Evolutionary conservation across 2,329 filamentous ascomycete species (phyloP).

Genomic region (Botrytis sinoallii): DNA sequence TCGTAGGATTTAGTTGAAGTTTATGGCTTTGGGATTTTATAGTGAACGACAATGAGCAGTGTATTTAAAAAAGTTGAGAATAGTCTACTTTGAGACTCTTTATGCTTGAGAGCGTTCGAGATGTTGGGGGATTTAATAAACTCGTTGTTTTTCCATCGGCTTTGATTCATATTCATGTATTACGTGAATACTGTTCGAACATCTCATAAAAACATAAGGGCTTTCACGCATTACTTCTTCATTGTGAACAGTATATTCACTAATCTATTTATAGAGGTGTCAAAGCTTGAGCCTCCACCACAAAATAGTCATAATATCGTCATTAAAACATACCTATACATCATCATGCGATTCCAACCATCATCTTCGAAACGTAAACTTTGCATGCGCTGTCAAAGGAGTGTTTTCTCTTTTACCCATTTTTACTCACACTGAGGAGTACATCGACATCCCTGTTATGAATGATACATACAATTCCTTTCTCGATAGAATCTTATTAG

Average conservation of each 20-base stretch:
- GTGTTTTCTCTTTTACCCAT: not conserved
- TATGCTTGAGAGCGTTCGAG: not conserved
- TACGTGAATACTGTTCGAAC: not conserved
- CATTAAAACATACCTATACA: not conserved
- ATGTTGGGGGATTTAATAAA: not conserved
- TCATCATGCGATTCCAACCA: not conserved
- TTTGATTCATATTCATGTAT: not conserved
- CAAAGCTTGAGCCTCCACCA: no score
- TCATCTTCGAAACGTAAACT: no score
- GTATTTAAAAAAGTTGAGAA: not conserved
- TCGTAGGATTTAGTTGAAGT: not conserved
- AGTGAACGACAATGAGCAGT: not conserved
- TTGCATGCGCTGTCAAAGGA: no score
- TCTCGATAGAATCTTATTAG: not conserved
- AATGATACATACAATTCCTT: not conserved
- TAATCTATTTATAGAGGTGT: not conserved
- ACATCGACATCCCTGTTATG: rapidly evolving
- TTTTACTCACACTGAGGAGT: no score
- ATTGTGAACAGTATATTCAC: not conserved
- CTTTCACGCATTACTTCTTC: not conserved
- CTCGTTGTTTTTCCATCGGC: not conserved
- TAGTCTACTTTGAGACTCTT: rapidly evolving
- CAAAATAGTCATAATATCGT: not conserved
- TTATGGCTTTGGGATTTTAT: not conserved
- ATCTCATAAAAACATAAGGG: not conserved